Evolutionary conservation across 345 rosid genomes (phyloP).

Genomic region (Erodium maritimum): DNA sequence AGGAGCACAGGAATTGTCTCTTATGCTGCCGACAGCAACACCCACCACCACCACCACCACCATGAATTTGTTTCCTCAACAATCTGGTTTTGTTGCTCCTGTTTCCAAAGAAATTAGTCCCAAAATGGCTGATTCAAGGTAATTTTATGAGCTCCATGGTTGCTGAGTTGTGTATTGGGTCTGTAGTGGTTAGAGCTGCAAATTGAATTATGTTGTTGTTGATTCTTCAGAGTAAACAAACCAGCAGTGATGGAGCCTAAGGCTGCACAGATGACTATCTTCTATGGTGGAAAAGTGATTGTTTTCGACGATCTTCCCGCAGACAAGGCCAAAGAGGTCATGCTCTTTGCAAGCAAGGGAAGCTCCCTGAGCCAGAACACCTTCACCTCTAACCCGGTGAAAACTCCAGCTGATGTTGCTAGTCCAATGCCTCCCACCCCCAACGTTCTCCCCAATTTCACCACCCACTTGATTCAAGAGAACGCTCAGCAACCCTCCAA

Average conservation of each 20-base stretch:
- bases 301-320: slow-evolving; percentile 64
- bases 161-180: too few species aligned
- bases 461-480: slow-evolving; percentile 28
- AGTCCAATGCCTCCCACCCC: slow-evolving; percentile 13
- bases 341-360: slow-evolving; percentile 49
- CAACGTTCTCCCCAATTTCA: slow-evolving; percentile 17
- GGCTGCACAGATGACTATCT: slow-evolving; percentile 66
- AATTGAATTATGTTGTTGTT: slow-evolving; percentile 2
- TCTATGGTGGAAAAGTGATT: slow-evolving; percentile 69
- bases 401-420: neutral
- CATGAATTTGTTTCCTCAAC: slow-evolving; percentile 52
- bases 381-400: slow-evolving; percentile 7
- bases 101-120: slow-evolving; percentile 20
- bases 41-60: slow-evolving; percentile 5
- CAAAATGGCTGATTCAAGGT: slow-evolving; percentile 28
- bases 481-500: slow-evolving; percentile 21
- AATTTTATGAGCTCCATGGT: neutral
- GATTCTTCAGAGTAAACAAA: slow-evolving; percentile 16
- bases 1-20: slow-evolving; percentile 18
- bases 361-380: slow-evolving; percentile 21
- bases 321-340: slow-evolving; percentile 69
- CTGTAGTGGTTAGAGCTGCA: neutral
- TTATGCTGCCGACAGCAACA: slow-evolving; percentile 17
- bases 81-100: slow-evolving; percentile 29
- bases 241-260: slow-evolving; percentile 18